These are phyloP conservation scores for Cyanidioschyzon merolae DNA, from an alignment of 23 red algal species.

Conservation along the genomic window DNA sequence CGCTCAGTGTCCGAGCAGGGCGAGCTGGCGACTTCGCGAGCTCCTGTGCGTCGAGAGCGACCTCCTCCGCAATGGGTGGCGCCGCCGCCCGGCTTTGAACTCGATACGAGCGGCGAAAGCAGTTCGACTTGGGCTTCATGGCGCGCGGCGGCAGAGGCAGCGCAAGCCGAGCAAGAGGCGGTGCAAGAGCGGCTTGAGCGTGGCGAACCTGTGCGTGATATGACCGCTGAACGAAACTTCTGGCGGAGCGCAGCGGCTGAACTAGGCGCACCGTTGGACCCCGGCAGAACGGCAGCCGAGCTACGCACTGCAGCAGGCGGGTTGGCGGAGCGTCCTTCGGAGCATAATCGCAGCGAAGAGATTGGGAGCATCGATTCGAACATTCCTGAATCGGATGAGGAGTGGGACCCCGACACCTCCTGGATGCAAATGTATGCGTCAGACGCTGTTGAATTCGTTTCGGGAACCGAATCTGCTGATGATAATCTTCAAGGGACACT, in stretches of 20 bases:
- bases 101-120: not conserved
- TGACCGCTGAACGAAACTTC: not conserved
- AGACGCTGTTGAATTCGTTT: not conserved
- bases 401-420: conserved; percentile 10
- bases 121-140: not conserved
- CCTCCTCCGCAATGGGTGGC: conserved; percentile 1
- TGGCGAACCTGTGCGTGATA: not conserved
- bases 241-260: not conserved
- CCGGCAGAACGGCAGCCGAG: not conserved
- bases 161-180: not conserved
- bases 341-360: not conserved
- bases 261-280: not conserved
- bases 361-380: not conserved
- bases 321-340: not conserved
- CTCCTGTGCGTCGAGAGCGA: not conserved
- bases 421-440: not conserved
- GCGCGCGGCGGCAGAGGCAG: not conserved
- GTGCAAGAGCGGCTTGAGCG: conserved; percentile 1
- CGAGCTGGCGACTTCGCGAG: not conserved
- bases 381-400: not conserved
- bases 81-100: conserved; percentile 2
- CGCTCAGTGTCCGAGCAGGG: not conserved
- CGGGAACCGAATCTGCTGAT: not conserved
- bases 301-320: not conserved
- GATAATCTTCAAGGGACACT: not conserved